Base-by-base conservation (phyloP, 768 basidiomycete genomes). In the Udeniomyces megalosporus region DNA sequence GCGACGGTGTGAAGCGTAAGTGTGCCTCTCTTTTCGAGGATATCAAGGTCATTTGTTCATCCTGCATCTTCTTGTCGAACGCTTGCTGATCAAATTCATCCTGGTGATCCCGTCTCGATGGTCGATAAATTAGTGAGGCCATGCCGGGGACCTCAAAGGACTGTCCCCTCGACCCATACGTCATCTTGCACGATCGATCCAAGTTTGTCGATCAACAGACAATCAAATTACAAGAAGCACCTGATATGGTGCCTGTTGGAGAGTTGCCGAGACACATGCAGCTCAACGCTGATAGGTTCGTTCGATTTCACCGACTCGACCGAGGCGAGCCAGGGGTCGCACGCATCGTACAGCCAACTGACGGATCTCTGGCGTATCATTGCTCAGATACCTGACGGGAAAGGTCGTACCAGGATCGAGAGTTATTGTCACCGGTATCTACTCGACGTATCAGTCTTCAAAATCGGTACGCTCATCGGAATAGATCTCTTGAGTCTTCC, bases 181-280 rank as follows among this genome's bases (percentile, higher is more conserved):
- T 90, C 57, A 92, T 99, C 70, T 78, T 96, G 17, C 95, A 99
- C 73, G 85, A 89, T 42, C 88, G 89, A 74, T 97, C 89, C 34
- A 78, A 81, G 6, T 99, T 97, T 70, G 85, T 91, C 8, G 95
- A 99, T 71, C 91, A 95, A 68, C 95, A 99, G 74, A 86, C 82
- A 12, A 79, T 99, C 68, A 99, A 99, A 72, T 80, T 99, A 14
- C 95, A 99, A 74, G 95, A 99, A 74, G 92, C 93, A 20, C 95
- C 95, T 0, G 95, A 99, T 73, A 95, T 96, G 89, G 95, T 99
- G 1, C 95, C 95, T 0, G 92, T 97, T 28, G 95, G 95, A 79
- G 95, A 99, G 71, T 77, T 99, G 46, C 95, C 95, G 10, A 76
- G 92, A 53, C 95, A 97, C 71, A 90, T 99, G 80, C 79, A 93